phyloP scores from a whole-genome alignment of 2,329 filamentous ascomycete species.

The Tolypocladium endophyticum region DNA sequence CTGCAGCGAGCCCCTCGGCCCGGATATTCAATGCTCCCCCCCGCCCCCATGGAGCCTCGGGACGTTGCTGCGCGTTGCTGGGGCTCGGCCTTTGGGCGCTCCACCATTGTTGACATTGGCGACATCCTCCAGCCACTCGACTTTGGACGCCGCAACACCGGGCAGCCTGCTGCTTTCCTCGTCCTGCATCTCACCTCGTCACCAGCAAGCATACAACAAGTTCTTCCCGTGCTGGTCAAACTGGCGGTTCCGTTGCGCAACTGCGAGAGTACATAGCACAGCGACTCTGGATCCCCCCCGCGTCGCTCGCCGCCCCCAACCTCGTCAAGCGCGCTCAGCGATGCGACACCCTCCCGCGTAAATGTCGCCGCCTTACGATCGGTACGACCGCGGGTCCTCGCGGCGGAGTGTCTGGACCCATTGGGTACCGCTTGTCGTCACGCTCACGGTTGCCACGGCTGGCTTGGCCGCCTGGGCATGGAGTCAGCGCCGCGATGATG shows the following conservation, averaged over 20 bases:
- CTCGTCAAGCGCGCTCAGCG: constrained; percentile 8
- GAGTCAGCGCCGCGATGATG: constrained; percentile 73
- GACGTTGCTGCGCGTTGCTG: constrained; percentile 4
- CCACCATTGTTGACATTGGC: constrained; percentile 8
- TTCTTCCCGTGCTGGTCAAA: not conserved
- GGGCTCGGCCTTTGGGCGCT: constrained; percentile 1
- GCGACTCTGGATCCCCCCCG: not conserved
- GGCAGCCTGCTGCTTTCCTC: not conserved
- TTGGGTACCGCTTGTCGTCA: constrained; percentile 82
- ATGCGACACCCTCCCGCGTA: constrained; percentile 25
- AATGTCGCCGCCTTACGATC: constrained; percentile 56
- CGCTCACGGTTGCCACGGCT: constrained; percentile 76
- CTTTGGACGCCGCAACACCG: not conserved
- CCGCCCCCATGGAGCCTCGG: constrained; percentile 4
- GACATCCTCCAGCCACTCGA: constrained; percentile 2
- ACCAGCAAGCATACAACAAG: not conserved
- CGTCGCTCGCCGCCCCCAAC: constrained; percentile 4
- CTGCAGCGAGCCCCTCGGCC: constrained; percentile 1
- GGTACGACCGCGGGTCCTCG: constrained; percentile 42
- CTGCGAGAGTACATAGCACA: not conserved
- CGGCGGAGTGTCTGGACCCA: constrained; percentile 61
- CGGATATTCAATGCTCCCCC: constrained; percentile 6
- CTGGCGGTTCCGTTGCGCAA: not conserved
- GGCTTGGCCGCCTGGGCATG: constrained; percentile 87
- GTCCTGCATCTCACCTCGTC: not conserved